Evolutionary conservation across 2,329 filamentous ascomycete species (phyloP).

Genomic region (Chaetomiaceae sp.): DNA sequence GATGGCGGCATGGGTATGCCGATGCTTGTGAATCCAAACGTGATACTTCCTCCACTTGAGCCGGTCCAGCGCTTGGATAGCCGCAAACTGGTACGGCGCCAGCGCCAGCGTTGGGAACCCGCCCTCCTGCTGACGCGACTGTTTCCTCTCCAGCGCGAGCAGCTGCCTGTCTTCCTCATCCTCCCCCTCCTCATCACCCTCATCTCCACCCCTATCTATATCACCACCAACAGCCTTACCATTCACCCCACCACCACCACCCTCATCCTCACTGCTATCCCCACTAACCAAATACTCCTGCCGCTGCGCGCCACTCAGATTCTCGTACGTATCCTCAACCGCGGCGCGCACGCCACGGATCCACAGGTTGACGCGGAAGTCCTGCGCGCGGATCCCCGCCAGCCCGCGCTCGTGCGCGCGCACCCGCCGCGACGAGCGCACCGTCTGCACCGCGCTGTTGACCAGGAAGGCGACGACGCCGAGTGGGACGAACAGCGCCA

Average conservation of each 20-base stretch:
- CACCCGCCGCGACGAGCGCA: slow-evolving; percentile 69
- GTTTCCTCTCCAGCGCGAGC: slow-evolving; percentile 36
- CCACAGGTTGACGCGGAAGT: slow-evolving; percentile 65
- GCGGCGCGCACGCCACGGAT: slow-evolving; percentile 69
- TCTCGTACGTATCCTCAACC: slow-evolving; percentile 72
- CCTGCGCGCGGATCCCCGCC: slow-evolving; percentile 58
- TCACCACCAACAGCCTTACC: slow-evolving; percentile 22
- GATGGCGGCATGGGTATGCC: slow-evolving; percentile 86
- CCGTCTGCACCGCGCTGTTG: slow-evolving; percentile 70
- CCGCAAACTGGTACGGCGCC: slow-evolving; percentile 72
- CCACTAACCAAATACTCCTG: slow-evolving; percentile 61
- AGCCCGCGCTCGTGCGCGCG: slow-evolving; percentile 66
- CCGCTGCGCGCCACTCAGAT: slow-evolving; percentile 59
- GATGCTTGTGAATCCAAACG: slow-evolving; percentile 68
- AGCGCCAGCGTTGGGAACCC: slow-evolving; percentile 69
- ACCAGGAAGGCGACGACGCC: slow-evolving; percentile 64
- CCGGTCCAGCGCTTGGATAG: slow-evolving; percentile 71
- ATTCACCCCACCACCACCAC: neutral
- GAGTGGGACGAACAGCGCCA: slow-evolving; percentile 68
- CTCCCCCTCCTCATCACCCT: slow-evolving; percentile 26
- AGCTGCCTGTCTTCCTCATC: slow-evolving; percentile 33
- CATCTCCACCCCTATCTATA: slow-evolving; percentile 24
- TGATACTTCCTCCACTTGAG: slow-evolving; percentile 59
- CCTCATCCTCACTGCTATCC: neutral
- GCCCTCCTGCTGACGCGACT: slow-evolving; percentile 30